These are phyloP conservation scores for Naganishia randhawae DNA, from an alignment of 768 basidiomycete genomes.

Conservation along the genomic window DNA sequence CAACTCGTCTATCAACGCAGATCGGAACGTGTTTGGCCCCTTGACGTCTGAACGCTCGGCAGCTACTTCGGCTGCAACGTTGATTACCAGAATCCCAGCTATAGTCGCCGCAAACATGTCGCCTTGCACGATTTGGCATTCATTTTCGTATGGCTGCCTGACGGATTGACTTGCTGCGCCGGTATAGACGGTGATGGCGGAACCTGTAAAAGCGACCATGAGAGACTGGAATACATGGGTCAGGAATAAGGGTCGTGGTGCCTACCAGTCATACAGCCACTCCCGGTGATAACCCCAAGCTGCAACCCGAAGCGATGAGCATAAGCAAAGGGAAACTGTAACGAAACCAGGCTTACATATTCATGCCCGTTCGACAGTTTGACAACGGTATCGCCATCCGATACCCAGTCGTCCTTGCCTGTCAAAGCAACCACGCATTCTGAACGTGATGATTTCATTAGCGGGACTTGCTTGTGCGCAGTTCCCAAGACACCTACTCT, in stretches of 20 bases:
- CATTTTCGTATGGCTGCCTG: slow-evolving; percentile 28
- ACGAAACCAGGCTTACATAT: slow-evolving; percentile 33
- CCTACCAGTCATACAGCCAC: slow-evolving; percentile 66
- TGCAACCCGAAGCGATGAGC: slow-evolving; percentile 40
- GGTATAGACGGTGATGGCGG: slow-evolving; percentile 73
- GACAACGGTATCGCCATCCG: slow-evolving; percentile 71
- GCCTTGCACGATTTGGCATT: slow-evolving; percentile 60
- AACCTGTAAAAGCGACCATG: slow-evolving; percentile 56
- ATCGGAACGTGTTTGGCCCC: slow-evolving; percentile 65
- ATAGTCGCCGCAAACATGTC: slow-evolving; percentile 74
- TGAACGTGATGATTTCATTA: slow-evolving; percentile 43
- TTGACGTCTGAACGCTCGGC: slow-evolving; percentile 56
- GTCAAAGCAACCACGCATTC: slow-evolving; percentile 79
- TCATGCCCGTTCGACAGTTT: slow-evolving; percentile 68
- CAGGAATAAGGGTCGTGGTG: no score
- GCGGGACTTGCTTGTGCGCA: background rate
- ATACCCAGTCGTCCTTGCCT: slow-evolving; percentile 74
- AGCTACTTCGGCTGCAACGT: slow-evolving; percentile 63
- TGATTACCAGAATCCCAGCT: slow-evolving; percentile 64
- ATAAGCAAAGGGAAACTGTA: background rate
- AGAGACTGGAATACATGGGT: background rate
- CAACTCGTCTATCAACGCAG: slow-evolving; percentile 63
- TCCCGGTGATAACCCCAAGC: slow-evolving; percentile 79
- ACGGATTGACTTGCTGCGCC: slow-evolving; percentile 60
- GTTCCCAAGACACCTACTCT: slow-evolving; percentile 59